Evolutionary conservation across 2,329 filamentous ascomycete genomes (phyloP).

Genomic region (Venturia carpophila): DNA sequence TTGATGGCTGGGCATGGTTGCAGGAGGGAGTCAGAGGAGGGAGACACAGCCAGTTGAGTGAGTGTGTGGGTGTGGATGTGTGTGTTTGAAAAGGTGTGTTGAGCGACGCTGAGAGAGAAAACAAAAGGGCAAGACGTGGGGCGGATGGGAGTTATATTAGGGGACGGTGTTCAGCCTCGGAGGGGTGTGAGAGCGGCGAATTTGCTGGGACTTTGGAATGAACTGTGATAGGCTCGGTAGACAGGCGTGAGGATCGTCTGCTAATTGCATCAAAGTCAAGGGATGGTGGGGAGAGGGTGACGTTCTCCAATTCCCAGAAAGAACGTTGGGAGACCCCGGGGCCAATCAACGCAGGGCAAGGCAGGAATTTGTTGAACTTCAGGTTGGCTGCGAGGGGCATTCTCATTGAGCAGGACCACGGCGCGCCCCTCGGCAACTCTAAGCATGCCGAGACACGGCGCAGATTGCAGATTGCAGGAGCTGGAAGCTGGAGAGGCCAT

Average conservation of each 20-base stretch:
- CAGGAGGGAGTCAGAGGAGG: conserved; percentile 21
- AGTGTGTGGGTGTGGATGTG: neutral
- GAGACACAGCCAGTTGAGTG: neutral
- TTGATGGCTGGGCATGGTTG: conserved; percentile 46
- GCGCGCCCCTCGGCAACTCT: neutral
- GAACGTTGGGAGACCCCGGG: neutral
- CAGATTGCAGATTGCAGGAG: too few species aligned
- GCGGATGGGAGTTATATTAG: conserved; percentile 21
- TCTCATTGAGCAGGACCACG: neutral
- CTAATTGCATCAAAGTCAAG: neutral
- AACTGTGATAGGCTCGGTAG: neutral
- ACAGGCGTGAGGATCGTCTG: neutral
- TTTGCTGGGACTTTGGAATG: too few species aligned
- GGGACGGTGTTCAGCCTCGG: conserved; percentile 29
- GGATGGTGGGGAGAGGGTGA: neutral
- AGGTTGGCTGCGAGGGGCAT: neutral
- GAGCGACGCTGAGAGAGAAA: neutral
- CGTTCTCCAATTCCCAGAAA: neutral
- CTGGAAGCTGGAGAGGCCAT: neutral
- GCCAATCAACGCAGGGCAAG: neutral
- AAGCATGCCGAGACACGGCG: too few species aligned
- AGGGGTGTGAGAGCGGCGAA: conserved; percentile 26
- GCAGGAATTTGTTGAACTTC: neutral
- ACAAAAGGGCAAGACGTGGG: conserved; percentile 15
- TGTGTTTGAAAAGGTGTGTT: neutral